These are phyloP conservation scores for Quercus engelmannii DNA, from an alignment of 306 rosid species.

Conservation along the genomic window DNA sequence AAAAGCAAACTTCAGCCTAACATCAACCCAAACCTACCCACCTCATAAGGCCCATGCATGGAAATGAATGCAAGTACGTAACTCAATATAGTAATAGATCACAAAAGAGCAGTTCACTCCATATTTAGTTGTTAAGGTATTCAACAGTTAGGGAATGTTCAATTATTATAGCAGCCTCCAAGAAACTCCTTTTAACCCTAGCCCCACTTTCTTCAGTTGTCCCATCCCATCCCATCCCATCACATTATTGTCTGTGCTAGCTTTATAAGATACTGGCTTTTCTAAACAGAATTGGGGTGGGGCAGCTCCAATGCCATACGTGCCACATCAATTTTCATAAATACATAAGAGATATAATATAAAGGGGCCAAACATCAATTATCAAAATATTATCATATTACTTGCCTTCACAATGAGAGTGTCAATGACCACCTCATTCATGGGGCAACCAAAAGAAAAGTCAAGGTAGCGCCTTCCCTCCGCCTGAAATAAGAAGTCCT, in stretches of 20 bases:
- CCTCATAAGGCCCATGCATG: background rate
- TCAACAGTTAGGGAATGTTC: background rate
- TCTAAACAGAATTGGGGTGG: background rate
- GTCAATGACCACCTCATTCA: constrained; percentile 76
- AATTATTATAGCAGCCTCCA: background rate
- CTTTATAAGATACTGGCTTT: background rate
- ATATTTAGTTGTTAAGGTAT: background rate
- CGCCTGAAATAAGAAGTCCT: constrained; percentile 65
- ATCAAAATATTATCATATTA: constrained; percentile 7
- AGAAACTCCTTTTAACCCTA: background rate
- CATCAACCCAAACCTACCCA: background rate
- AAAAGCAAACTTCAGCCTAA: background rate
- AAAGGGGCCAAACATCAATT: background rate
- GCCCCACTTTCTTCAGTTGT: background rate
- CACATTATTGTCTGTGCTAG: background rate
- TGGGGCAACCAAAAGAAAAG: constrained; percentile 76
- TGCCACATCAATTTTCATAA: background rate
- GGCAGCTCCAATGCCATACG: background rate
- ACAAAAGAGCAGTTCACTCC: background rate
- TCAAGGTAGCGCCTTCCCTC: constrained; percentile 79
- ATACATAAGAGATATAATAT: background rate
- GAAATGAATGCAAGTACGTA: background rate
- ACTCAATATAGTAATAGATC: background rate
- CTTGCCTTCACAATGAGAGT: constrained; percentile 75
- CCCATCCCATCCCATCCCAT: background rate